Conservation (phyloP, 2,329 filamentous ascomycete genomes). For the Monilinia laxa region DNA sequence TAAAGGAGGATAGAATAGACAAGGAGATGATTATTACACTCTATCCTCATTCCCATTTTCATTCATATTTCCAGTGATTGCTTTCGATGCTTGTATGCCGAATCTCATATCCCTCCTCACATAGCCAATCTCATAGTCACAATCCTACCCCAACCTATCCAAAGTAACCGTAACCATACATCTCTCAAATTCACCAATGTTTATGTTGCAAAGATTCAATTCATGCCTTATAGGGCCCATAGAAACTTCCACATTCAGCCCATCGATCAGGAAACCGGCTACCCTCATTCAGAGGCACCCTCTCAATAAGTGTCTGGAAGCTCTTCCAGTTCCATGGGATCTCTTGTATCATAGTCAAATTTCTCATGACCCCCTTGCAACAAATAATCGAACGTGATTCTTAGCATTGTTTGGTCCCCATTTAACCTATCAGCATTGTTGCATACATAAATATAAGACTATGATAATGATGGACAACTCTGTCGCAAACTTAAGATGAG, state of each 20-base stretch:
- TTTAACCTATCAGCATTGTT: not conserved
- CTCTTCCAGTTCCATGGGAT: not conserved
- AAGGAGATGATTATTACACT: too few species aligned
- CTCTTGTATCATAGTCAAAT: not conserved
- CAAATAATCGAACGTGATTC: not conserved
- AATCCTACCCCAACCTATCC: too few species aligned
- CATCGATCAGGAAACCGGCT: not conserved
- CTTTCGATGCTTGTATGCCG: too few species aligned
- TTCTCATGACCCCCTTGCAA: not conserved
- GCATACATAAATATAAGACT: not conserved
- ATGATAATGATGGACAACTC: not conserved
- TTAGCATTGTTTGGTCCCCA: not conserved
- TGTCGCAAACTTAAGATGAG: slow-evolving; percentile 1
- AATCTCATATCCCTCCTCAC: too few species aligned
- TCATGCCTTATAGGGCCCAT: not conserved
- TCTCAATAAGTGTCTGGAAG: not conserved
- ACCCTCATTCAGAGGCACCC: not conserved
- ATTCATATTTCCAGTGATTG: too few species aligned
- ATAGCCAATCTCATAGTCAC: too few species aligned
- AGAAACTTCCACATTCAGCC: not conserved
- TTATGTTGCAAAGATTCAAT: not conserved
- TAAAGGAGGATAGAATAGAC: too few species aligned
- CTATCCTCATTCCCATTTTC: too few species aligned
- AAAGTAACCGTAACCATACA: too few species aligned
- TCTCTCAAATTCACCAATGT: not conserved